Conservation (phyloP, 192 early-diverging fungal genomes). For the Dissophora globulifera region DNA sequence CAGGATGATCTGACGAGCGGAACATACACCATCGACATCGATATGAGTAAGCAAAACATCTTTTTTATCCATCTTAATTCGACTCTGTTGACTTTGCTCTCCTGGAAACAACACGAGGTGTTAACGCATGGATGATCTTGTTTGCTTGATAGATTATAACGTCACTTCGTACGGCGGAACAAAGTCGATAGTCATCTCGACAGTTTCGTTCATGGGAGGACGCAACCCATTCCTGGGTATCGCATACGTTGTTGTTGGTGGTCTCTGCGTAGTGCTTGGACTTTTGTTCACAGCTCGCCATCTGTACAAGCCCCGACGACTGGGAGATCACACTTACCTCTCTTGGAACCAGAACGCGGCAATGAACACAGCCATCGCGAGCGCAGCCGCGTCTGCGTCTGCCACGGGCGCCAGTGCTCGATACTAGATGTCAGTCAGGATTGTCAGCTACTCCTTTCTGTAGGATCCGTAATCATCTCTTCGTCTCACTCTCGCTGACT, state of each 20-base stretch:
- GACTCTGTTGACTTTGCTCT: too few species aligned
- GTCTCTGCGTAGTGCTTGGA: conserved; percentile 88
- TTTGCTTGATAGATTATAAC: conserved; percentile 76
- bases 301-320: conserved; percentile 93
- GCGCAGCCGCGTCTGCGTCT: conserved; percentile 28
- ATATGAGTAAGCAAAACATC: conserved; percentile 68
- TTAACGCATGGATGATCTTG: too few species aligned
- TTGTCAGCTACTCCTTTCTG: too few species aligned
- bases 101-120: too few species aligned
- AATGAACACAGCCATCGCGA: conserved; percentile 26
- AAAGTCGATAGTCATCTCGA: conserved; percentile 94
- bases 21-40: conserved; percentile 77
- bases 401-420: conserved; percentile 34
- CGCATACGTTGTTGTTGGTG: conserved; percentile 95
- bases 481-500: too few species aligned
- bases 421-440: conserved; percentile 21
- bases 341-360: conserved; percentile 84
- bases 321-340: conserved; percentile 96
- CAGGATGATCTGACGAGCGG: conserved; percentile 69
- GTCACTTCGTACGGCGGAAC: conserved; percentile 90
- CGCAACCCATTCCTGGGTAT: conserved; percentile 96
- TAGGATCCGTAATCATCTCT: neutral
- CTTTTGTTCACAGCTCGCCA: conserved; percentile 90
- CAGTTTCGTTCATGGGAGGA: conserved; percentile 95
- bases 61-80: too few species aligned